These are phyloP conservation scores for Lepidium africanum DNA, from an alignment of 345 rosid genomes.

Conservation along the genomic window DNA sequence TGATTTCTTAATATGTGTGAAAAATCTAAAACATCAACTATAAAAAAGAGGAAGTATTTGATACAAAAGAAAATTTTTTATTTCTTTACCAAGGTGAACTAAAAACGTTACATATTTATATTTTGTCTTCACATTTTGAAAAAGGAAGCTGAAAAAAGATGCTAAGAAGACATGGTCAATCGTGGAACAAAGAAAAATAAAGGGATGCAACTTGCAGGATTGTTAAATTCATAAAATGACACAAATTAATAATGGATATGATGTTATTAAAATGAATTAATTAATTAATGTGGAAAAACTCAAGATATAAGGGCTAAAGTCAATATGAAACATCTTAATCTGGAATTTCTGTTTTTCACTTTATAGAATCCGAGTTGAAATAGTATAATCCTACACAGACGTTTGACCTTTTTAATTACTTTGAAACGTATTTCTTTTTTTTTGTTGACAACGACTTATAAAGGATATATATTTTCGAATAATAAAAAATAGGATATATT, in stretches of 20 bases:
- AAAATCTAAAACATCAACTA: too few relatives aligned
- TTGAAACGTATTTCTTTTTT: not conserved
- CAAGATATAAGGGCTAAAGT: not conserved
- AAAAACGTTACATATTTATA: not conserved
- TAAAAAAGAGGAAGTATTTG: too few relatives aligned
- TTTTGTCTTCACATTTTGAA: not conserved
- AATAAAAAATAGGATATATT: too few relatives aligned
- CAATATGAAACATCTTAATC: conserved; percentile 10
- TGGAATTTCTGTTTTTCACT: not conserved
- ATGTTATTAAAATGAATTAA: not conserved
- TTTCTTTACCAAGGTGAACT: too few relatives aligned
- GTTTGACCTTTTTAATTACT: not conserved
- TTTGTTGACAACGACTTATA: too few relatives aligned
- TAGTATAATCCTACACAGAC: not conserved
- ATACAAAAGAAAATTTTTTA: too few relatives aligned
- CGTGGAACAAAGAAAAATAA: not conserved
- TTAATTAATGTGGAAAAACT: not conserved
- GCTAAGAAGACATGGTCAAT: conserved; percentile 2
- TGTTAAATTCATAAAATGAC: not conserved
- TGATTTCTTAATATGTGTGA: too few relatives aligned
- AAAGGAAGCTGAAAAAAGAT: not conserved
- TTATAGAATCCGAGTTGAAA: not conserved
- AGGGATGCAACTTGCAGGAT: conserved; percentile 4
- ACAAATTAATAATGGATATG: not conserved
- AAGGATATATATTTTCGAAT: too few relatives aligned